These are phyloP conservation scores for Elsinoe perseae DNA, from an alignment of 2,329 filamentous ascomycete species.

Conservation along the genomic window DNA sequence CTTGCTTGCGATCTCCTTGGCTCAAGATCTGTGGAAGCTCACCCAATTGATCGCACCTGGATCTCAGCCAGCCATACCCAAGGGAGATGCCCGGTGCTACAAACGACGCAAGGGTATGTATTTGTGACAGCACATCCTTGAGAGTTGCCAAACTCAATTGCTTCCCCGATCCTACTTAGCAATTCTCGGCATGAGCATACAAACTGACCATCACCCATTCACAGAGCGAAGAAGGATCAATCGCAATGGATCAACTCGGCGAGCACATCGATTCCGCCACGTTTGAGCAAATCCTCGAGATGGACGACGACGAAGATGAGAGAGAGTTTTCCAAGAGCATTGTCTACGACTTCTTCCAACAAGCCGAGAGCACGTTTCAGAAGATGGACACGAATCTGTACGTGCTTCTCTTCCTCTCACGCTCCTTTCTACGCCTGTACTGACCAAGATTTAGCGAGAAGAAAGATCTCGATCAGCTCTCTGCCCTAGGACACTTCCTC, in stretches of 20 bases:
- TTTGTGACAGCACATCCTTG: too few relatives aligned
- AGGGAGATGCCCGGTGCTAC: conserved; percentile 12
- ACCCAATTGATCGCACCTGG: not conserved
- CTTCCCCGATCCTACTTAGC: not conserved
- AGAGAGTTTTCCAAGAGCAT: conserved; percentile 83
- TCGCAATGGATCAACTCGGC: conserved; percentile 55
- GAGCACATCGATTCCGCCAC: conserved; percentile 71
- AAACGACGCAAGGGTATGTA: conserved; percentile 17
- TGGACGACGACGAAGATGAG: conserved; percentile 86
- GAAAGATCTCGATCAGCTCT: conserved; percentile 65
- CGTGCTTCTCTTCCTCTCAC: not conserved
- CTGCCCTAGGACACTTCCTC: conserved; percentile 83
- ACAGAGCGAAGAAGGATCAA: conserved; percentile 41
- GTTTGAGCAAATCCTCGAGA: conserved; percentile 94
- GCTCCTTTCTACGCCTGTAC: conserved; percentile 10
- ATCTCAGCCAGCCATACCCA: not conserved
- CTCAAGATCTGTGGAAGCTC: not conserved
- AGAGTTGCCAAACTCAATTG: not conserved
- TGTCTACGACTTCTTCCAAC: conserved; percentile 86
- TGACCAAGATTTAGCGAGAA: conserved; percentile 45
- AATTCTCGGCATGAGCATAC: not conserved
- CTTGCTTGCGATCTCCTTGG: not conserved
- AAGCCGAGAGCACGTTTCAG: conserved; percentile 76
- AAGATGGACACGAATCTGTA: conserved; percentile 74
- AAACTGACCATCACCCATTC: not conserved